Evolutionary conservation across 1,284 basidiomycete genomes (phyloP).

Genomic region (Neonothopanus nambi): DNA sequence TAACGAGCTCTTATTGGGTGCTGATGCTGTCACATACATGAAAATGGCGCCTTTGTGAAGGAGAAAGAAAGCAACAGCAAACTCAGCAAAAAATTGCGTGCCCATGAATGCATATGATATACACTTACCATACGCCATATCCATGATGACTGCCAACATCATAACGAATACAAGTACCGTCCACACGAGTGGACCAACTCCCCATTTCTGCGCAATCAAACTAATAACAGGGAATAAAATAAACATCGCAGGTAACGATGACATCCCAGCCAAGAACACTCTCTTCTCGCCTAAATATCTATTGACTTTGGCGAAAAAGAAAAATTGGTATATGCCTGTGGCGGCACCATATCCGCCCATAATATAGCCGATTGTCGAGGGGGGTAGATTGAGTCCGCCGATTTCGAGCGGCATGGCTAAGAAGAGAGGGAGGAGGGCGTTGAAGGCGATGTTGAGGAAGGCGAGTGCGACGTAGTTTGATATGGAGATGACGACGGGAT

Average conservation of each 20-base stretch:
- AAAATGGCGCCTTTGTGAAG: slow-evolving; percentile 43
- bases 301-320: slow-evolving; percentile 56
- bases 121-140: slow-evolving; percentile 42
- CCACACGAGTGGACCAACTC: slow-evolving; percentile 33
- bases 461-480: slow-evolving; percentile 61
- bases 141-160: slow-evolving; percentile 35
- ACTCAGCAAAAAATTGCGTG: not conserved
- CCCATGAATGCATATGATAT: not conserved
- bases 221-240: slow-evolving; percentile 57
- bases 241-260: slow-evolving; percentile 50
- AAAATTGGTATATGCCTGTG: slow-evolving; percentile 55
- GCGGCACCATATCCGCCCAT: slow-evolving; percentile 50
- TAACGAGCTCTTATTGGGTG: slow-evolving; percentile 44
- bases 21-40: slow-evolving; percentile 49
- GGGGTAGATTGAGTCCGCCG: slow-evolving; percentile 62
- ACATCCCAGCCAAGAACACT: slow-evolving; percentile 51
- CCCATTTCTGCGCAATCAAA: slow-evolving; percentile 31
- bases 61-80: not conserved
- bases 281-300: slow-evolving; percentile 49
- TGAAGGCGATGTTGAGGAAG: slow-evolving; percentile 56
- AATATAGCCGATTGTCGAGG: slow-evolving; percentile 51
- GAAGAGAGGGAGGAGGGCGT: slow-evolving; percentile 62
- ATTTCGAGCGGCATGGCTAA: slow-evolving; percentile 57
- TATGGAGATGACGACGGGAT: slow-evolving; percentile 52
- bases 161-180: slow-evolving; percentile 32